Evolutionary conservation across 352 stramenopile species (phyloP), one percentile per base, ranked within the genome.

Genomic region (Globisporangium barbulae): DNA sequence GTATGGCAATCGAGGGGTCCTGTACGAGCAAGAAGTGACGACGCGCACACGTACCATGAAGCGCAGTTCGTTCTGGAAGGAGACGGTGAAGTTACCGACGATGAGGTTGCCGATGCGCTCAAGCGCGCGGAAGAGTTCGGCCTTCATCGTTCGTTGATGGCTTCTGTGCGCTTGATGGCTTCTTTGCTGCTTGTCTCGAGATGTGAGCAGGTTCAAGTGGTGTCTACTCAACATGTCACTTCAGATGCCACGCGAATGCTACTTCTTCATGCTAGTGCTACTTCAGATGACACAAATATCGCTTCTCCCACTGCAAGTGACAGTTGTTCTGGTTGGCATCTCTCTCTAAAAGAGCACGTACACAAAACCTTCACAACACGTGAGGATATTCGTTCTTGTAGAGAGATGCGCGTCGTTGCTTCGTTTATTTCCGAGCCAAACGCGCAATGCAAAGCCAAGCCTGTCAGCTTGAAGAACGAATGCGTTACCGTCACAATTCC

Each of bases 1-100:
- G 13, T 12, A 12, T 13, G 9, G 28, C 31, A 17, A 33, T 10
- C 22, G 49, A 4, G 25, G 12, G 12, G 25, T 37, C 48, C 25
- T 54, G 7, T 4, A 12, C 49, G 13, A 19, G 6, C 28, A 15
- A 53, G 10, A 31, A 19, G 35, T 15, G 35, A n/a, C 22, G 22
- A 4, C n/a, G 22, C 25, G 12, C 10, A 5, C 4, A 60, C 68
- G 47, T 52, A 94, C 85, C 85, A 94, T 94, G 60, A 94, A 91
- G 59, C 85, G 85, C 52, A 94, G 70, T 57, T 94, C 85, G 59
- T 94, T 94, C 71, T 94, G 81, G 67, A 94, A 88, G 12, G 85
- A 91, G 33, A 80, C 82, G 0, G 77, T 82, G 63, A 94, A 94
- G 77, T 91, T 92, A 48, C 78, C 81, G 22, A 94, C 85, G 48